Base-by-base conservation (phyloP, 345 rosid genomes). In the Gossypium ekmanianum region DNA sequence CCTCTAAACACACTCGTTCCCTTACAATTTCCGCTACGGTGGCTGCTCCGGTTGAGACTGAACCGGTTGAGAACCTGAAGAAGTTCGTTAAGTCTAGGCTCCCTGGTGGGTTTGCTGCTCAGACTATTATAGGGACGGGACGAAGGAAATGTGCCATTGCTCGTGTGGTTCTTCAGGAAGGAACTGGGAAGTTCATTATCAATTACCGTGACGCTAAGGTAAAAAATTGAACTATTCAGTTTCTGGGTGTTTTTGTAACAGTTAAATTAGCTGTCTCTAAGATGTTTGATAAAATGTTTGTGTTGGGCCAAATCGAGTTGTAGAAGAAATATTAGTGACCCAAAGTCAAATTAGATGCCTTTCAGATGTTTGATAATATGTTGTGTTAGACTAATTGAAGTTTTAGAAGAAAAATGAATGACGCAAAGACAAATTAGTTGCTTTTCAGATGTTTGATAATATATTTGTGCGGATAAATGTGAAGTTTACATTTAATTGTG, bases 61-160 rank as follows among this genome's bases (percentile, higher is more conserved):
- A 83, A 58, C 76, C 84, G 8, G 73, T 77, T 2, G 51, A 41
- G 2, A 90, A 89, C 77, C 85, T 95, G 67, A 82, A 85, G 81
- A 90, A 90, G 52, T 85, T 87, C 68, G 97, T 95, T 17, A 95
- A 93, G 77, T 83, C 93, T n/a, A 80, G 96, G 72, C 93, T 91
- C 9, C 99, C 97, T 0, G 98, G 94, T 41, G 99, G 98, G 13
- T 91, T 95, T 79, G 94, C 98, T 6, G 96, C 97, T 20, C 98
- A 95, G 77, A 83, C 91, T 12, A 84, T 93, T 71, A 80, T 85
- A 39, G 99, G 99, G 61, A 95, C 98, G 18, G 99, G 97, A 11
- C 90, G 98, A 76, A 87, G 96, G 66, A 95, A 95, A 76, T 88
- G 93, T 79, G 95, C 99, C 73, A 86, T 88, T 54, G 98, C 99